phyloP scores from a whole-genome alignment of 768 basidiomycete species.

The Rhizopogon salebrosus region DNA sequence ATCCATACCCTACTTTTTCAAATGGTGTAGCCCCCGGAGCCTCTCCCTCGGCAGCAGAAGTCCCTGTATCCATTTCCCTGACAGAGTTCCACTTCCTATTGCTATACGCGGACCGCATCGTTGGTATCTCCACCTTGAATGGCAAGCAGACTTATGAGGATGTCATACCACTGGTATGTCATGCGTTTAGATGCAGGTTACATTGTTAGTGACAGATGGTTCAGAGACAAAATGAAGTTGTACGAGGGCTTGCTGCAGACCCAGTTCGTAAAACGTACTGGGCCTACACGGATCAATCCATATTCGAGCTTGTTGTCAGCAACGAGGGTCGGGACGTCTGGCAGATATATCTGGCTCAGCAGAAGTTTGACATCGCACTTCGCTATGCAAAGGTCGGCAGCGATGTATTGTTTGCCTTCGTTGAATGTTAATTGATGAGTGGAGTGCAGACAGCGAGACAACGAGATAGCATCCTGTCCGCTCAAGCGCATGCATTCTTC shows the following conservation, averaged over 20 bases:
- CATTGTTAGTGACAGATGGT: constrained; percentile 4
- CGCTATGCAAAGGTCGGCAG: constrained; percentile 71
- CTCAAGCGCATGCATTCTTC: constrained; percentile 81
- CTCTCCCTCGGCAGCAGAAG: constrained; percentile 24
- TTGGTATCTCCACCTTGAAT: constrained; percentile 74
- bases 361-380: constrained; percentile 73
- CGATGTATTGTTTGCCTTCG: not conserved
- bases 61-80: constrained; percentile 73
- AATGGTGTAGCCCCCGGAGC: constrained; percentile 22
- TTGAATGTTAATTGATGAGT: not conserved
- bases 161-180: constrained; percentile 65
- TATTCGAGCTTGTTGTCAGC: constrained; percentile 80
- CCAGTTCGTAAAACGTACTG: constrained; percentile 88
- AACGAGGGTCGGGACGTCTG: constrained; percentile 95
- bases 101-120: constrained; percentile 72
- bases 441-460: constrained; percentile 71
- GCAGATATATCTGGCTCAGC: constrained; percentile 81
- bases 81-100: constrained; percentile 93
- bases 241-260: constrained; percentile 76
- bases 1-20: constrained; percentile 62
- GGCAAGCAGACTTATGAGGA: constrained; percentile 85
- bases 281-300: constrained; percentile 84
- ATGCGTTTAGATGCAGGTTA: not conserved
- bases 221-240: constrained; percentile 72
- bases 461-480: constrained; percentile 75